These are phyloP conservation scores for Aspergillus ruber DNA, from an alignment of 2,329 filamentous ascomycete genomes.

Conservation along the genomic window DNA sequence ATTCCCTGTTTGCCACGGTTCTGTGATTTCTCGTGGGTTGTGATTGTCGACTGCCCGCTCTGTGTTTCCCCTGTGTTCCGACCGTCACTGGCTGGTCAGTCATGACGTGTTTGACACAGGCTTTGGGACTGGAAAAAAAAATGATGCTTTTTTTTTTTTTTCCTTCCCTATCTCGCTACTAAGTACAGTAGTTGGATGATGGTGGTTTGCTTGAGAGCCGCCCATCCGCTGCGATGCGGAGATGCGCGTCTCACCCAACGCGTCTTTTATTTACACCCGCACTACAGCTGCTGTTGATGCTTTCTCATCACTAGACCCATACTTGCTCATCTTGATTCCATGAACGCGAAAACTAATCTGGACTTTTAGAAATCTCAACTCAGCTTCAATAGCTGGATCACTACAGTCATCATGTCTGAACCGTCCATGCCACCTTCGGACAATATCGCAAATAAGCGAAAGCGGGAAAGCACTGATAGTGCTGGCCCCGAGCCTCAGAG, in stretches of 20 bases:
- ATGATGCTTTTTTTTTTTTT: too few relatives aligned
- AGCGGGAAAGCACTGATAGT: conserved; percentile 35
- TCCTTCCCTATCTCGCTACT: too few relatives aligned
- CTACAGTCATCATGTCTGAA: conserved; percentile 29
- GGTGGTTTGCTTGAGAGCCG: background rate
- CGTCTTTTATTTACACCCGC: conserved; percentile 19
- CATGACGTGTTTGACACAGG: too few relatives aligned
- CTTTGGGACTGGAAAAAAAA: too few relatives aligned
- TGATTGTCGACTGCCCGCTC: background rate
- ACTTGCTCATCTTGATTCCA: background rate
- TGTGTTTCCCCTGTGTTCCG: background rate
- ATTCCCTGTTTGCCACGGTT: too few relatives aligned
- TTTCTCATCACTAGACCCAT: background rate
- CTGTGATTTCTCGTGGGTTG: background rate
- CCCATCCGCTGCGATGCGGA: conserved; percentile 11
- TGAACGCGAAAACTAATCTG: background rate
- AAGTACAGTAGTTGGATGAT: too few relatives aligned
- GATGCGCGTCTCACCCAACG: conserved; percentile 21
- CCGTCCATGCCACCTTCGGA: conserved; percentile 31
- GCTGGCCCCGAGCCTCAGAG: conserved; percentile 35
- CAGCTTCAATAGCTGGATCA: background rate
- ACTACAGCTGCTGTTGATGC: background rate
- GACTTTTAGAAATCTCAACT: conserved; percentile 1
- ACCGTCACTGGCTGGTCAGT: background rate
- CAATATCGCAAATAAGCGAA: conserved; percentile 32